These are phyloP conservation scores for Nicotiana undulata DNA, from an alignment of 257 asterid species.

Conservation along the genomic window DNA sequence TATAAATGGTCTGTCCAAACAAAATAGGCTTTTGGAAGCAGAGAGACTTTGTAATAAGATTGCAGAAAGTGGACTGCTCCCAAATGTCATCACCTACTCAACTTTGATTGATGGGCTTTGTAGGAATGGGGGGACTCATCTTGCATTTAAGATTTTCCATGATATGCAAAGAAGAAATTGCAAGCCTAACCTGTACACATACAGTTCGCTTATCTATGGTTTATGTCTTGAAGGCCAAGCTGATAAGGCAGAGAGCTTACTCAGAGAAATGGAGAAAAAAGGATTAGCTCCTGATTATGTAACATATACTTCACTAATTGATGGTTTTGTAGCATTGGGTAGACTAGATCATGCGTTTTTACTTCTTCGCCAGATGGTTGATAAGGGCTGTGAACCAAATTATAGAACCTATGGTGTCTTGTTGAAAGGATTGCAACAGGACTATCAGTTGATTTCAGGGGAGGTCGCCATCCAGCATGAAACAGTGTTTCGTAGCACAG, in stretches of 20 bases:
- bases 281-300: constrained; percentile 66
- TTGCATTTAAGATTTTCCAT: constrained; percentile 64
- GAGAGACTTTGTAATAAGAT: constrained; percentile 45
- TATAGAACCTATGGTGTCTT: constrained; percentile 54
- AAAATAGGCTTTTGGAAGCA: constrained; percentile 53
- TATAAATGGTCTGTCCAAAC: constrained; percentile 59
- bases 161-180: constrained; percentile 61
- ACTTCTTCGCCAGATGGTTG: constrained; percentile 53
- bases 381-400: constrained; percentile 64
- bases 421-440: constrained; percentile 68
- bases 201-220: constrained; percentile 70
- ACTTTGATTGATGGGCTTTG: constrained; percentile 78
- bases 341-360: constrained; percentile 59
- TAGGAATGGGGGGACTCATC: constrained; percentile 44
- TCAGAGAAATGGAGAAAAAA: constrained; percentile 51
- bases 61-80: constrained; percentile 50
- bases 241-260: constrained; percentile 53
- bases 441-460: constrained; percentile 29
- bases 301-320: constrained; percentile 67
- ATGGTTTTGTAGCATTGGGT: constrained; percentile 61
- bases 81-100: constrained; percentile 75
- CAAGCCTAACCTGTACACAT: constrained; percentile 72
- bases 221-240: constrained; percentile 62
- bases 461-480: constrained; percentile 33
- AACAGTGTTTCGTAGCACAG: constrained; percentile 19